Evolutionary conservation across 225 moss, liverwort and hornwort species (phyloP).

Genomic region (Bryum argenteum): DNA sequence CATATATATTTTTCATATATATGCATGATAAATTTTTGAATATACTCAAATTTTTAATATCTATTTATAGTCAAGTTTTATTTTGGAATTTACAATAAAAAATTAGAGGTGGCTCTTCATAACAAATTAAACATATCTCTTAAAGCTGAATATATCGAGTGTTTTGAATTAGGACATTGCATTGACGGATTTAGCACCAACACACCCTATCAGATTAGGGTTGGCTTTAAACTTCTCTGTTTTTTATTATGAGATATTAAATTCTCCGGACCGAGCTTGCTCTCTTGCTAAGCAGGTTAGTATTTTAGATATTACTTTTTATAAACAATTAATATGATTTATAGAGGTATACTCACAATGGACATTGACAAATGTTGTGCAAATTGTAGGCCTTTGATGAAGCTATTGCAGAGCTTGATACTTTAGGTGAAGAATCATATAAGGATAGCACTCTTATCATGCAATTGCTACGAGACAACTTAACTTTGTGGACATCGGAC

Average conservation of each 20-base stretch:
- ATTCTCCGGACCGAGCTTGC: constrained; percentile 63
- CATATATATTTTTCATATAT: too few relatives aligned
- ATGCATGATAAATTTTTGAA: too few relatives aligned
- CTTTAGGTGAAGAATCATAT: constrained; percentile 61
- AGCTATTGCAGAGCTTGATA: constrained; percentile 67
- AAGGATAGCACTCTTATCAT: constrained; percentile 67
- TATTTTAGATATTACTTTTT: not conserved
- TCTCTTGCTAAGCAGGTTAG: constrained; percentile 57
- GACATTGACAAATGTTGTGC: not conserved
- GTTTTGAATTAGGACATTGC: constrained; percentile 53
- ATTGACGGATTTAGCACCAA: constrained; percentile 53
- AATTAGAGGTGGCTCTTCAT: too few relatives aligned
- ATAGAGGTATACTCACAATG: not conserved
- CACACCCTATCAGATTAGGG: constrained; percentile 63
- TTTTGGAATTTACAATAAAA: not conserved
- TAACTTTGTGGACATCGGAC: constrained; percentile 65
- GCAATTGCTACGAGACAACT: constrained; percentile 60
- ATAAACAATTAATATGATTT: not conserved
- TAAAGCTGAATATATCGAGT: too few relatives aligned
- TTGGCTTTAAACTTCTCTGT: constrained; percentile 67
- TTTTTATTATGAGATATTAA: constrained; percentile 66
- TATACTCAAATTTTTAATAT: too few relatives aligned
- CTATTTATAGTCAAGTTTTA: not conserved
- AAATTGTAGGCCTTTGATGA: constrained; percentile 59
- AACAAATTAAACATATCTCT: too few relatives aligned